Base-by-base conservation (phyloP, 208 protist species). In the Acanthamoeba culbertsoni region DNA sequence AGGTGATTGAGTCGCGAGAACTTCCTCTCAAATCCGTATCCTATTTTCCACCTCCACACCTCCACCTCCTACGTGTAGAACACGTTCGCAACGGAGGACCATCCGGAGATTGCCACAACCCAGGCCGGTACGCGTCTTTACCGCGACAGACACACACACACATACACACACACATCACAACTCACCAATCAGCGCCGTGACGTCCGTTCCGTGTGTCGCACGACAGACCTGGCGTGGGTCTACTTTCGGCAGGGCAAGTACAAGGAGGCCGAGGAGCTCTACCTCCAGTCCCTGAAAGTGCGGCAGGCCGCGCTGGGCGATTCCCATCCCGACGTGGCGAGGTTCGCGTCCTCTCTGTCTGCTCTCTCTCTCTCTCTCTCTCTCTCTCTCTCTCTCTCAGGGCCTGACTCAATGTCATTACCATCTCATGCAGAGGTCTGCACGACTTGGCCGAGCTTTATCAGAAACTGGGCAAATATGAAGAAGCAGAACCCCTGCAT, bases 221-320 rank as follows among this genome's bases (percentile, higher is more conserved):
- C 51, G 23, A 59, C 68, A 79, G 62, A 91, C 37, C 33, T 93
- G 88, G 88, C 63, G 8, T 93, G 88, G 88, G 65, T 93, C 12
- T 82, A 93, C 63, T 93, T 93, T 46, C 62, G 68, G 12, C 84
- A 91, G 84, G 91, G 91, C 91, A 82, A 71, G 48, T 86, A 86
- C 43, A 59, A 82, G 43, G 91, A 93, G 51, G 91, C 91, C 14
- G 91, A 93, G 73, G 42, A 63, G 71, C 75, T 82, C 43, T 93
- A 59, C 35, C 35, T 63, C 23, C n/a, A 45, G 46, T 48, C 91
- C 23, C 91, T 93, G 23, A 51, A 93, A 71, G 91, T 93, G 20
- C 28, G 71, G n/a, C 45, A 86, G 48, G 45, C 65, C 5, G 37
- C 55, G 35, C 31, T 88, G n/a, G 75, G 75, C 31, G 63, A 82